phyloP scores from a whole-genome alignment of 192 early-diverging fungal genomes.

The Coemansia sp. region DNA sequence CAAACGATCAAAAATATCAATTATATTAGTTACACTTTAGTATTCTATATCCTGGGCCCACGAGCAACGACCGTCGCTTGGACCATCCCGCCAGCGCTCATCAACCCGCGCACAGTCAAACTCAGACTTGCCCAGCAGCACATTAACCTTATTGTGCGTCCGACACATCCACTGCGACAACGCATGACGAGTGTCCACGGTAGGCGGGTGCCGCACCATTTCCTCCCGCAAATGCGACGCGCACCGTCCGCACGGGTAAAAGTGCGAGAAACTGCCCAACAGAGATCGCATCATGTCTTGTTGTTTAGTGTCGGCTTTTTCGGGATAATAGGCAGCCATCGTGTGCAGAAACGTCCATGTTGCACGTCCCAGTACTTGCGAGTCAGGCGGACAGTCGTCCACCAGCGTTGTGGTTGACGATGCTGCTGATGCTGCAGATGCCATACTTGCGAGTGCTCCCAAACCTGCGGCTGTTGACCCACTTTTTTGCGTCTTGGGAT shows the following conservation, averaged over 20 bases:
- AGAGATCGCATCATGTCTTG: conserved; percentile 62
- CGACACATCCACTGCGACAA: conserved; percentile 89
- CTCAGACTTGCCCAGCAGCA: conserved; percentile 74
- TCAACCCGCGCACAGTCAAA: conserved; percentile 95
- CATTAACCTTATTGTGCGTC: conserved; percentile 93
- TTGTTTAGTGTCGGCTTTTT: too few relatives aligned
- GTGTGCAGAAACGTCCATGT: conserved; percentile 98
- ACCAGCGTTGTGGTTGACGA: conserved; percentile 20
- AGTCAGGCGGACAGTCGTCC: conserved; percentile 78
- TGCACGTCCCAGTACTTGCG: conserved; percentile 73
- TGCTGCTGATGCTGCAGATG: neutral
- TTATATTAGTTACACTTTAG: neutral
- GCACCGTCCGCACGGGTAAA: conserved; percentile 93
- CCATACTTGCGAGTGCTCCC: too few relatives aligned
- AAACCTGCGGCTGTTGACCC: conserved; percentile 11
- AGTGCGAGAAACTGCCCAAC: conserved; percentile 70
- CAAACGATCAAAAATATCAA: too few relatives aligned
- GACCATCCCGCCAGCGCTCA: conserved; percentile 89
- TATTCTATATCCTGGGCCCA: conserved; percentile 51
- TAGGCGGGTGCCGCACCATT: conserved; percentile 71
- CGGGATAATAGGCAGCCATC: conserved; percentile 94
- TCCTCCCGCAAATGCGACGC: conserved; percentile 80
- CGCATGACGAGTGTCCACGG: conserved; percentile 62
- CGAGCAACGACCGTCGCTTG: conserved; percentile 66
- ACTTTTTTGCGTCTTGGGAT: conserved; percentile 8